Percentiles rank a stretch among this genome's conserved stretches.
These are phyloP conservation scores for Globisporangium abappressorium DNA, from an alignment of 352 stramenopile genomes.

Conservation along the genomic window DNA sequence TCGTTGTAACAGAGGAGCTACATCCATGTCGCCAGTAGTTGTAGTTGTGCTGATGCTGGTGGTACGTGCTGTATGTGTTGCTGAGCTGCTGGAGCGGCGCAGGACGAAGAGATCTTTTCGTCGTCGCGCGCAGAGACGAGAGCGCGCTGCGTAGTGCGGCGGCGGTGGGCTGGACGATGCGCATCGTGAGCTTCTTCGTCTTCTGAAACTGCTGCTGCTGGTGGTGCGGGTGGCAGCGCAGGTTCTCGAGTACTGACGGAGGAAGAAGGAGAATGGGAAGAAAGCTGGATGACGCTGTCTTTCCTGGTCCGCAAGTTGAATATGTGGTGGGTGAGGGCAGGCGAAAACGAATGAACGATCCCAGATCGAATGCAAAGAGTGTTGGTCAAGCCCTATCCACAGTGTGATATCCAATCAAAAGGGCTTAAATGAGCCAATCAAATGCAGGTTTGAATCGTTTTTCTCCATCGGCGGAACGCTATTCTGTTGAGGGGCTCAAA, in stretches of 20 bases:
- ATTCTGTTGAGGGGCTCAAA: not conserved
- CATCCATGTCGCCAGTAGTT: not conserved
- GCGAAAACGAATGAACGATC: not conserved
- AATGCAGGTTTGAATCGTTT: too few relatives aligned
- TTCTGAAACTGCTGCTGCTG: not conserved
- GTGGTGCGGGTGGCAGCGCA: too few relatives aligned
- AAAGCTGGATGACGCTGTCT: not conserved
- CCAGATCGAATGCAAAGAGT: too few relatives aligned
- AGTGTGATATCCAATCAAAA: too few relatives aligned
- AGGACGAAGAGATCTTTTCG: slow-evolving; percentile 4
- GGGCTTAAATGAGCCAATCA: too few relatives aligned
- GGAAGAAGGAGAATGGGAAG: not conserved
- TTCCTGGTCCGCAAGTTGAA: not conserved
- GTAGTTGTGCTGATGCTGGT: not conserved
- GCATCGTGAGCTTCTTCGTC: not conserved
- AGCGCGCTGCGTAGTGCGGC: slow-evolving; percentile 10
- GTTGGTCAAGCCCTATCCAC: too few relatives aligned
- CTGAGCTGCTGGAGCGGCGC: slow-evolving; percentile 7
- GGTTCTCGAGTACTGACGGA: not conserved
- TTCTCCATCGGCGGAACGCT: not conserved
- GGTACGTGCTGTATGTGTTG: not conserved
- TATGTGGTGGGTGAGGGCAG: not conserved
- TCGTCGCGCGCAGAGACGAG: not conserved
- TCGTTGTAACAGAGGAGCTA: not conserved
- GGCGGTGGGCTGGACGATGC: not conserved